Base-by-base conservation (phyloP, 2,329 filamentous ascomycete species). In the Albifimbria verrucaria region DNA sequence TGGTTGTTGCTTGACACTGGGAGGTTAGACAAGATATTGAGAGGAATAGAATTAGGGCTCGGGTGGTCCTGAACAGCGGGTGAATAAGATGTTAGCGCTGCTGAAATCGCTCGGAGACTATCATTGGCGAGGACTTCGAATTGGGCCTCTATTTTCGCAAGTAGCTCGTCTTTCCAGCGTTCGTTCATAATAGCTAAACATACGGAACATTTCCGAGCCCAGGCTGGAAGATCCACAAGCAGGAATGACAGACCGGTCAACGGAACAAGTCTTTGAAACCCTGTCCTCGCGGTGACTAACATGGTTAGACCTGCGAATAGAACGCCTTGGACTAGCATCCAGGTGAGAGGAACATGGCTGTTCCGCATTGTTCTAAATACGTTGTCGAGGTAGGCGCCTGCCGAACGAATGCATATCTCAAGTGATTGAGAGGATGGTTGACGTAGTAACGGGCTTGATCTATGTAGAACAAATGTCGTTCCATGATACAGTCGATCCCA, bases 241-340 rank as follows among this genome's bases (percentile, higher is more conserved):
- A 55, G 23, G 43, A 55, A 53, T 43, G 54, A 12, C 24, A 44
- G 2, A 2, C 45, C 32, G 32, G 32, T n/a, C 15, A 12, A 39
- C 32, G 15, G 32, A 39, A 15, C 32, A 6, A 39, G 4, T 12
- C 18, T 39, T 39, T 15, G 32, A 39, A 39, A 39, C 6, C 12
- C 32, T 12, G 5, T 39, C 18, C 54, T 51, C 21, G 41, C 51
- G 1, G 48, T 55, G 26, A 55, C 36, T 4, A 55, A 22, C 54
- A 55, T 52, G 2, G 54, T 55, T 2, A 55, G 17, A 4, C 54
- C 54, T 3, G 54, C 47, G n/a, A 53, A 55, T 12, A 55, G 18
- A 32, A 55, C 43, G 2, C 54, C 54, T 25, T 55, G 54, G 4
- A 53, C 48, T 6, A 55, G 20, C 54, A 55, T 55, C 54, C 54